Percentiles rank a stretch among this genome's conserved stretches.
Conservation (phyloP, 352 stramenopile genomes). For the Phytophthora litchii region DNA sequence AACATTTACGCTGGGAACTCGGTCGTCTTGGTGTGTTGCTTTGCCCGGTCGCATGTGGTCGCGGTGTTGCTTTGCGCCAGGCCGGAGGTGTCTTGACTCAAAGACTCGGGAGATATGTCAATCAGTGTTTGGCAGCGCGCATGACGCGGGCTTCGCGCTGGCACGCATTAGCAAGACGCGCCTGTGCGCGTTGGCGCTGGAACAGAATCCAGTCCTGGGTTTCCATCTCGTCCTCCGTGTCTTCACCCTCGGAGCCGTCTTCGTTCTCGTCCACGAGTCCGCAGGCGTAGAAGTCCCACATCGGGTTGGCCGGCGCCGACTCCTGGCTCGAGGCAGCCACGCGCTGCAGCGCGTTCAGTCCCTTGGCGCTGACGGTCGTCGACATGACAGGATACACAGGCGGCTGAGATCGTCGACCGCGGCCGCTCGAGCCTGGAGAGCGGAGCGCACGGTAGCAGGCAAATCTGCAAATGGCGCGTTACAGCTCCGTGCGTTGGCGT, state of each 20-base stretch:
- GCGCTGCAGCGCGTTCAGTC: slow-evolving; percentile 23
- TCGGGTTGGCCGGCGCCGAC: slow-evolving; percentile 22
- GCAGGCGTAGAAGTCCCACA: slow-evolving; percentile 71
- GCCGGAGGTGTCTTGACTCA: no score
- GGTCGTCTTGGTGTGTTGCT: slow-evolving; percentile 5
- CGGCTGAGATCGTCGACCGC: slow-evolving; percentile 22
- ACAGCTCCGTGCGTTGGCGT: background rate
- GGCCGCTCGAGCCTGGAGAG: slow-evolving; percentile 27
- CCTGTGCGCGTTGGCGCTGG: slow-evolving; percentile 58
- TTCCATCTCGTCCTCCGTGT: slow-evolving; percentile 67
- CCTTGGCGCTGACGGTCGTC: slow-evolving; percentile 28
- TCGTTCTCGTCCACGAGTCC: slow-evolving; percentile 59
- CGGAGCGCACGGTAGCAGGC: slow-evolving; percentile 1
- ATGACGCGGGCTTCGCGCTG: slow-evolving; percentile 37
- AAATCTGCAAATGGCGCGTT: slow-evolving; percentile 31
- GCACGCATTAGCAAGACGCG: slow-evolving; percentile 49
- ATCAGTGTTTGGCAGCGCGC: slow-evolving; percentile 30
- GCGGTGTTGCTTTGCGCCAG: no score
- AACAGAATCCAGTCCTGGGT: slow-evolving; percentile 62
- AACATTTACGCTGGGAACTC: slow-evolving; percentile 23
- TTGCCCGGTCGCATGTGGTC: slow-evolving; percentile 1
- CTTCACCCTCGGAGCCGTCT: slow-evolving; percentile 45
- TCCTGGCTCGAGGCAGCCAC: slow-evolving; percentile 11
- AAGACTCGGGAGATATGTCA: background rate
- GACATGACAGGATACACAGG: slow-evolving; percentile 21